A percentile compares a stretch with the other conserved stretches of the same genome.
Evolutionary conservation across 495 filamentous ascomycete genomes (phyloP).

Genomic region (Hypoxylon subgilvum): DNA sequence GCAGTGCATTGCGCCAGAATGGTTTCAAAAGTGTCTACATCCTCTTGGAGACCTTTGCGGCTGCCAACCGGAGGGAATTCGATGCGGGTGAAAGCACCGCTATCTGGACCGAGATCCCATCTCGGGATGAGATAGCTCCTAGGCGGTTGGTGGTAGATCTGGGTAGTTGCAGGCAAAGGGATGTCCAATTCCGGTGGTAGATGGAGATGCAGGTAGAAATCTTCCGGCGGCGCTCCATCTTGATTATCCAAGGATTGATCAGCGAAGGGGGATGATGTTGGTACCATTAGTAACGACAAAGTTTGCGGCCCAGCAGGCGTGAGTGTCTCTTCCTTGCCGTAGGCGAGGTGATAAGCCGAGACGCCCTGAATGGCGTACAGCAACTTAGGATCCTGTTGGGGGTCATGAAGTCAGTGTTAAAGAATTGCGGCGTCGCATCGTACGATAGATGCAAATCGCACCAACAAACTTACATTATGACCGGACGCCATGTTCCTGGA

Average conservation of each 20-base stretch:
- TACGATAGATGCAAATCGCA: conserved; percentile 4
- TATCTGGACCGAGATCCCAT: conserved; percentile 87
- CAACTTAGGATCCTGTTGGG: conserved; percentile 70
- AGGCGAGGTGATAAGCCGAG: conserved; percentile 82
- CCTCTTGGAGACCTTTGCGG: conserved; percentile 78
- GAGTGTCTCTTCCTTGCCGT: conserved; percentile 81
- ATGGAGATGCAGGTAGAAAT: conserved; percentile 94
- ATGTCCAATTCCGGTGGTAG: conserved; percentile 93
- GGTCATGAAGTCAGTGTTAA: conserved; percentile 13
- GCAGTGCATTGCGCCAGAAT: conserved; percentile 95
- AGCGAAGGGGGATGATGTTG: conserved; percentile 74
- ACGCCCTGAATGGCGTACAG: conserved; percentile 87
- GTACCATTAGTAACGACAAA: conserved; percentile 90
- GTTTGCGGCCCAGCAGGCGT: conserved; percentile 87
- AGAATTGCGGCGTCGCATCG: conserved; percentile 14
- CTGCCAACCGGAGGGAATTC: conserved; percentile 79
- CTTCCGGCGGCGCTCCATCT: conserved; percentile 72
- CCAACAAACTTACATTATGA: conserved; percentile 54
- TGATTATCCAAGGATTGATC: conserved; percentile 63
- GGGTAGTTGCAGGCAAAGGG: conserved; percentile 86
- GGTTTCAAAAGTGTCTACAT: conserved; percentile 94
- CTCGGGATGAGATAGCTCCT: conserved; percentile 88
- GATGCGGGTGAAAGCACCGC: conserved; percentile 86
- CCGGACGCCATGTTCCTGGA: conserved; percentile 56
- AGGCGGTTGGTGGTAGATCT: conserved; percentile 92